Conservation (phyloP, 495 filamentous ascomycete genomes). For the Parathielavia appendiculata region DNA sequence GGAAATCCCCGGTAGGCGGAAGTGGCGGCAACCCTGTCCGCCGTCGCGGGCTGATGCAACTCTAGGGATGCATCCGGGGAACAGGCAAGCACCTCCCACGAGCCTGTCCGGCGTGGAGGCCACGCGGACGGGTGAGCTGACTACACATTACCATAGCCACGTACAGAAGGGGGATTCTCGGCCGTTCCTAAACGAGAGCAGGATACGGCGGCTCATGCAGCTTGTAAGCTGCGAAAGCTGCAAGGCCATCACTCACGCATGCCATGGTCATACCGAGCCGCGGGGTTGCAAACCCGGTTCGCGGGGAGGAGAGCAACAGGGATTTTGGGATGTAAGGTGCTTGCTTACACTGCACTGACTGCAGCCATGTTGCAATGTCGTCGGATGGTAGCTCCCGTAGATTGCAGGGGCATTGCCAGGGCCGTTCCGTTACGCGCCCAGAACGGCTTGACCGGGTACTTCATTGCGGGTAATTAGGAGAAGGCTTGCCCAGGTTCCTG, state of each 20-base stretch:
- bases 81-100: conserved; percentile 15
- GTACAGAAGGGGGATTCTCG: not conserved
- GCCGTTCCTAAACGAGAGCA: not conserved
- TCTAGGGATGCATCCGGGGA: conserved; percentile 19
- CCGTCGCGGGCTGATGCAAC: conserved; percentile 29
- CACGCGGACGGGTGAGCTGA: conserved; percentile 9
- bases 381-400: conserved; percentile 16
- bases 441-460: not conserved
- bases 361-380: not conserved
- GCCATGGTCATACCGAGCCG: not conserved
- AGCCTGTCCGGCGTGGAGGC: not conserved
- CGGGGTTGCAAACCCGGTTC: not conserved
- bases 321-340: not conserved
- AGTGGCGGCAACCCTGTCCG: conserved; percentile 28
- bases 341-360: not conserved
- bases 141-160: not conserved
- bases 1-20: conserved; percentile 23
- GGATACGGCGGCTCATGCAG: not conserved
- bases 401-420: conserved; percentile 15
- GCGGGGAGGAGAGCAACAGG: not conserved
- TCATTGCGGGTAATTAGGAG: conserved; percentile 10
- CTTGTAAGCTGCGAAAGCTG: not conserved
- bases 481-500: conserved; percentile 18
- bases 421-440: conserved; percentile 8
- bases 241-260: not conserved